Conservation (phyloP, 345 rosid species). For the Arabis alpina region DNA sequence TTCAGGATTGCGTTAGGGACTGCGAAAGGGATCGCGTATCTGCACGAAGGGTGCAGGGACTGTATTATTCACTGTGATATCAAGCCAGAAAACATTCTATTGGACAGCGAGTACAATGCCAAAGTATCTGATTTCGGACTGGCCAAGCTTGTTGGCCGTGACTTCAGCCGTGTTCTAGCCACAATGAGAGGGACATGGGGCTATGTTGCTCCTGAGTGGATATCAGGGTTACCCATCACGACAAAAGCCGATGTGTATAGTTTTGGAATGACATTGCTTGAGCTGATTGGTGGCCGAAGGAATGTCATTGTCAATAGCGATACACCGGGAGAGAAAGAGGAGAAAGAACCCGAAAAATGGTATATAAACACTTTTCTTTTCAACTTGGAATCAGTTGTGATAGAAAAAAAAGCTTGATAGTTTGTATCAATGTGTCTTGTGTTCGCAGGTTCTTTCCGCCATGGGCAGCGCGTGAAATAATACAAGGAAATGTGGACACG, state of each 20-base stretch:
- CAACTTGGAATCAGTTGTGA: background rate
- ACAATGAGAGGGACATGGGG: constrained; percentile 75
- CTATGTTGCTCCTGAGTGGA: constrained; percentile 74
- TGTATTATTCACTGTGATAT: constrained; percentile 69
- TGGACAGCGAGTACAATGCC: constrained; percentile 53
- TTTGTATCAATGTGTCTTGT: background rate
- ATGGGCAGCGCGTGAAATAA: constrained; percentile 77
- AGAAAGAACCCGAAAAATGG: constrained; percentile 41
- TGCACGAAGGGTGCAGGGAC: constrained; percentile 71
- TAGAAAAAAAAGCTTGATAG: background rate
- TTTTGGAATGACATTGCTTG: constrained; percentile 70
- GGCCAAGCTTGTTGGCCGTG: constrained; percentile 67
- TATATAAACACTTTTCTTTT: constrained; percentile 17
- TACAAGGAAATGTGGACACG: constrained; percentile 57
- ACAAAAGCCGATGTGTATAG: constrained; percentile 77
- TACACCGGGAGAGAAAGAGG: constrained; percentile 47
- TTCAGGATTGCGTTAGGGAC: constrained; percentile 58
- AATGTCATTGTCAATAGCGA: constrained; percentile 48
- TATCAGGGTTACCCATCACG: constrained; percentile 62
- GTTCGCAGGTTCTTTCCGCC: constrained; percentile 79
- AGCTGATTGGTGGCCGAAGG: constrained; percentile 73
- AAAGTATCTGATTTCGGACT: constrained; percentile 67
- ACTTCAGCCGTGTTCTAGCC: constrained; percentile 61
- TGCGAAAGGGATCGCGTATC: constrained; percentile 63
- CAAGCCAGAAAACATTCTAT: constrained; percentile 66